A percentile compares a stretch with the other conserved stretches of the same genome.
These are phyloP conservation scores for Scutellospora calospora DNA, from an alignment of 371 early-diverging fungal species.

Conservation along the genomic window DNA sequence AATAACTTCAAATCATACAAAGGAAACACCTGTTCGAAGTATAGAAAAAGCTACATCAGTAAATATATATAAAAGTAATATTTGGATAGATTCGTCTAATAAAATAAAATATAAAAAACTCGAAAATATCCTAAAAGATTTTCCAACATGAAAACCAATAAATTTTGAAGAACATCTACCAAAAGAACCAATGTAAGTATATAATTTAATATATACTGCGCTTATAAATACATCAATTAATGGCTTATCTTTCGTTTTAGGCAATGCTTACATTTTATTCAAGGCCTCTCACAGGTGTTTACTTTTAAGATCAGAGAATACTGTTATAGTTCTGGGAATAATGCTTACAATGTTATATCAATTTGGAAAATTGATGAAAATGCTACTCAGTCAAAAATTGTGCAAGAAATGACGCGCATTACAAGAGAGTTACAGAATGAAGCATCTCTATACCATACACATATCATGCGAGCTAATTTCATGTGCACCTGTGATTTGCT, in stretches of 20 bases:
- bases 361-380: background rate
- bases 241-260: too few relatives aligned
- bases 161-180: background rate
- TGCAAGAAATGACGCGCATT: background rate
- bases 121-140: background rate
- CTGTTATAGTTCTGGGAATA: too few relatives aligned
- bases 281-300: too few relatives aligned
- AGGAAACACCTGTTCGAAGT: background rate
- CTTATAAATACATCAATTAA: too few relatives aligned
- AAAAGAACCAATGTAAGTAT: background rate
- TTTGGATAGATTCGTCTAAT: background rate
- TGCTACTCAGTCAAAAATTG: background rate
- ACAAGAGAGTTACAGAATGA: background rate
- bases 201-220: background rate
- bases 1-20: background rate
- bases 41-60: background rate
- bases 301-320: too few relatives aligned
- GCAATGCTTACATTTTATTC: too few relatives aligned
- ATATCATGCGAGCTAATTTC: background rate
- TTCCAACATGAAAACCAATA: background rate
- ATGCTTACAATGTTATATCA: too few relatives aligned
- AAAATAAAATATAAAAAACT: background rate
- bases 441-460: background rate
- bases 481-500: background rate
- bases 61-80: background rate